A percentile compares a stretch with the other conserved stretches of the same genome.
Conservation (phyloP, 2,329 filamentous ascomycete genomes). For the Neofusicoccum sp. region DNA sequence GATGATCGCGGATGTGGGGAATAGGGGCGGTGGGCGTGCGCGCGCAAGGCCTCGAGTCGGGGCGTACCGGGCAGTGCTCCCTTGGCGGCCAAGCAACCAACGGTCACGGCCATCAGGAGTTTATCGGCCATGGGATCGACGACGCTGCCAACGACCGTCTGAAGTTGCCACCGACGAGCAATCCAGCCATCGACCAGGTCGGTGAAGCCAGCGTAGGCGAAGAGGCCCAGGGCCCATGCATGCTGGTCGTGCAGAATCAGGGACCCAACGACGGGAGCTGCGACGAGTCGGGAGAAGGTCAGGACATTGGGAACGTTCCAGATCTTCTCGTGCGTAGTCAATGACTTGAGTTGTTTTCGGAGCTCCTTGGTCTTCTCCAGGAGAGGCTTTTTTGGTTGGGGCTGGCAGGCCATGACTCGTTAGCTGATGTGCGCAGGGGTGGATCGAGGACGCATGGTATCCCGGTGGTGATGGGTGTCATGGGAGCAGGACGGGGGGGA, state of each 20-base stretch:
- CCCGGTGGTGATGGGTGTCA: not conserved
- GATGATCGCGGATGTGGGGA: slow-evolving; percentile 14
- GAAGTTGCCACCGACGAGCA: slow-evolving; percentile 78
- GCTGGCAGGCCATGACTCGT: slow-evolving; percentile 15
- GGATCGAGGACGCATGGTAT: not conserved
- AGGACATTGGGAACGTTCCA: slow-evolving; percentile 95
- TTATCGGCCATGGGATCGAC: slow-evolving; percentile 98
- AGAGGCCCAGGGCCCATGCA: slow-evolving; percentile 75
- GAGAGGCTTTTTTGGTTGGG: slow-evolving; percentile 23
- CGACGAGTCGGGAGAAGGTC: slow-evolving; percentile 79
- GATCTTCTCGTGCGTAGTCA: slow-evolving; percentile 75
- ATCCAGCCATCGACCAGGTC: slow-evolving; percentile 95
- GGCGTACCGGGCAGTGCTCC: slow-evolving; percentile 72
- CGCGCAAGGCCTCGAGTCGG: slow-evolving; percentile 6
- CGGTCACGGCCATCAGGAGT: slow-evolving; percentile 88
- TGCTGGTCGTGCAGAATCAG: slow-evolving; percentile 82
- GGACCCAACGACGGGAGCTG: slow-evolving; percentile 84
- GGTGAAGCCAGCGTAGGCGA: slow-evolving; percentile 86
- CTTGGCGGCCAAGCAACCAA: slow-evolving; percentile 79
- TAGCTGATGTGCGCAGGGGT: slow-evolving; percentile 12
- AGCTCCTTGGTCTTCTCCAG: slow-evolving; percentile 30
- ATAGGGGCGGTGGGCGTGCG: slow-evolving; percentile 6
- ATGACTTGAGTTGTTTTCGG: slow-evolving; percentile 30
- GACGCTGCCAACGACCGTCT: slow-evolving; percentile 91
- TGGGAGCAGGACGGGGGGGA: not conserved